phyloP scores from a whole-genome alignment of 305 asterid genomes.

The Euphrasia arctica region DNA sequence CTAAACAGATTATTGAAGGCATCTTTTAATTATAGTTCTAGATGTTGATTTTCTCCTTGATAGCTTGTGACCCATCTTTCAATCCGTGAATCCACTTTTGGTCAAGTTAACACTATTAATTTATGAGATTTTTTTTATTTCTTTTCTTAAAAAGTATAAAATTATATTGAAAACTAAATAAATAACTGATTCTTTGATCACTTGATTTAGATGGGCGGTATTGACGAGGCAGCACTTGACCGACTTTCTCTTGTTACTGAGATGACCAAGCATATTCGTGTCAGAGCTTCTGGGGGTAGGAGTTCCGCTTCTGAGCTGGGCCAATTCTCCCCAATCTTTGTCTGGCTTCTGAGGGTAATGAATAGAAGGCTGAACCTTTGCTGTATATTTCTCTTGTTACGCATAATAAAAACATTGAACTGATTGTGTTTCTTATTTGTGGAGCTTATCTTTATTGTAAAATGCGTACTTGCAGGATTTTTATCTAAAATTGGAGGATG shows the following conservation, averaged over 20 bases:
- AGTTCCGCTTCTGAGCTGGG: conserved; percentile 86
- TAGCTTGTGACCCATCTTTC: not conserved
- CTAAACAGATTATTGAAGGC: not conserved
- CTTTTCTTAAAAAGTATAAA: not conserved
- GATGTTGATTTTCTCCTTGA: not conserved
- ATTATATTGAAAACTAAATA: not conserved
- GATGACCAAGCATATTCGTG: conserved; percentile 98
- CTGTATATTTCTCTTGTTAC: not conserved
- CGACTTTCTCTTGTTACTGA: conserved; percentile 97
- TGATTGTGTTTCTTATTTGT: not conserved
- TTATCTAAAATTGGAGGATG: conserved; percentile 87
- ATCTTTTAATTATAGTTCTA: not conserved
- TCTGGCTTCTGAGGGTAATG: conserved; percentile 95
- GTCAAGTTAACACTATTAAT: conserved; percentile 7
- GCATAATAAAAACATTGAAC: conserved; percentile 7
- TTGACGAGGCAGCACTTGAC: conserved; percentile 97
- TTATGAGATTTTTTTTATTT: not conserved
- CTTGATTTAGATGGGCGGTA: conserved; percentile 89
- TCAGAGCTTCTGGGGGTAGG: conserved; percentile 85
- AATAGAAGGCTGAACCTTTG: too few relatives aligned
- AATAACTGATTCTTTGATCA: conserved; percentile 14
- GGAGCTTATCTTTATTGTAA: conserved; percentile 19
- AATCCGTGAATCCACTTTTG: not conserved
- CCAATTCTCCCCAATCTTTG: conserved; percentile 92
- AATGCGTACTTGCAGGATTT: conserved; percentile 60